Evolutionary conservation across 371 early-diverging fungal species (phyloP).

Genomic region (Mucor sp.): DNA sequence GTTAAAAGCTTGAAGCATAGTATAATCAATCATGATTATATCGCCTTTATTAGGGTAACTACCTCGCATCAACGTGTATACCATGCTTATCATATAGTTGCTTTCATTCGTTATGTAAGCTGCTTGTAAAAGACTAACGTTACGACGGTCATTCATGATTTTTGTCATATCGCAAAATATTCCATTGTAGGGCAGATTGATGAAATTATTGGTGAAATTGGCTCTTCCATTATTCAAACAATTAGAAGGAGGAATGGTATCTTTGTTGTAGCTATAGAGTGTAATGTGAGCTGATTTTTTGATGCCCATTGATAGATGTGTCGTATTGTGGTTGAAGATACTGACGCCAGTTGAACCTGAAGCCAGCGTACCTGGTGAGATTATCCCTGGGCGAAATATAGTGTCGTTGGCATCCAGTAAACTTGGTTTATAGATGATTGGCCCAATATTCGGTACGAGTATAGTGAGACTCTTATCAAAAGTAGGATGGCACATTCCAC

Average conservation of each 20-base stretch:
- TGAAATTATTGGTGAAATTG: background rate
- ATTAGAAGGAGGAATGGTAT: background rate
- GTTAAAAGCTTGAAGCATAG: background rate
- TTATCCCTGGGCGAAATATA: background rate
- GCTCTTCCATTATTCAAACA: background rate
- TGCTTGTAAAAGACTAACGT: background rate
- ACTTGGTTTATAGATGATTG: too few species aligned
- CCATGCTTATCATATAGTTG: background rate
- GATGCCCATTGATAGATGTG: background rate
- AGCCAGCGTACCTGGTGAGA: background rate
- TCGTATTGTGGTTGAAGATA: background rate
- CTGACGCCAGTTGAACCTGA: background rate
- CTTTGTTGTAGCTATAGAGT: background rate
- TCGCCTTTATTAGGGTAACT: background rate
- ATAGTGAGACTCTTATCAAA: too few species aligned
- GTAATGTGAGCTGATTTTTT: too few species aligned
- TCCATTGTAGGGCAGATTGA: background rate
- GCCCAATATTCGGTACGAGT: too few species aligned
- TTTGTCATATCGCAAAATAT: background rate
- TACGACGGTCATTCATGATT: background rate
- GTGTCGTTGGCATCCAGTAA: background rate
- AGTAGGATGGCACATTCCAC: too few species aligned
- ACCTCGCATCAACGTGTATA: background rate
- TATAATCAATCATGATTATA: background rate
- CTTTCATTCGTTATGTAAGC: background rate